Conservation (phyloP, 2,329 filamentous ascomycete genomes). For the Verticillium nubilum region DNA sequence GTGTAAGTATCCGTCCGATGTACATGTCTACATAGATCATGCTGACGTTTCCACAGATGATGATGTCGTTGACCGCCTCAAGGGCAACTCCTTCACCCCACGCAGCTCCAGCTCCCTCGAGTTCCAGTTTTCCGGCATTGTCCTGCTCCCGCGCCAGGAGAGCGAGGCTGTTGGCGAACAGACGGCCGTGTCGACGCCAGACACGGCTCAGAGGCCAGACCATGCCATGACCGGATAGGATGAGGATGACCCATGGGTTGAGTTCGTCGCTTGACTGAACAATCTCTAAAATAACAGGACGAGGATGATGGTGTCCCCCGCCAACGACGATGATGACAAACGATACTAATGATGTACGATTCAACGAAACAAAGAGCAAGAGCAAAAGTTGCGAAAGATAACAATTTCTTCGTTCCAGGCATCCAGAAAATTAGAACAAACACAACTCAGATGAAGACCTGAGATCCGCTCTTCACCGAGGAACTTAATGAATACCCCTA, state of each 20-base stretch:
- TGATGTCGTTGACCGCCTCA: slow-evolving; percentile 22
- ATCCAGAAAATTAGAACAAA: background rate
- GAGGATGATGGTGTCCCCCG: background rate
- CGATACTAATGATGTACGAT: slow-evolving; percentile 8
- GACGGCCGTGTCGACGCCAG: background rate
- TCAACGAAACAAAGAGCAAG: background rate
- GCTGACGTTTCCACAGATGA: slow-evolving; percentile 7
- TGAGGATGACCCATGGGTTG: background rate
- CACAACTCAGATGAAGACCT: background rate
- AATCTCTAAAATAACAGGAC: background rate
- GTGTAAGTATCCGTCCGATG: slow-evolving; percentile 37
- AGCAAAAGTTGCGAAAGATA: background rate
- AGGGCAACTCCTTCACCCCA: slow-evolving; percentile 12
- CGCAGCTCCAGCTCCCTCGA: slow-evolving; percentile 43
- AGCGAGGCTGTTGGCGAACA: background rate
- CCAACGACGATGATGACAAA: background rate
- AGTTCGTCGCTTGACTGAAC: background rate
- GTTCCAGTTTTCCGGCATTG: slow-evolving; percentile 42
- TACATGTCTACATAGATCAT: background rate
- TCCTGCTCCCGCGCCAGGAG: slow-evolving; percentile 29
- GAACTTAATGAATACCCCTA: background rate
- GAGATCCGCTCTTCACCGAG: background rate
- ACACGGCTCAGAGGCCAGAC: background rate
- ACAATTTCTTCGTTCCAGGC: background rate
- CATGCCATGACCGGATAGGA: background rate